Base-by-base conservation (phyloP, 345 rosid species). In the Trapa incisa region DNA sequence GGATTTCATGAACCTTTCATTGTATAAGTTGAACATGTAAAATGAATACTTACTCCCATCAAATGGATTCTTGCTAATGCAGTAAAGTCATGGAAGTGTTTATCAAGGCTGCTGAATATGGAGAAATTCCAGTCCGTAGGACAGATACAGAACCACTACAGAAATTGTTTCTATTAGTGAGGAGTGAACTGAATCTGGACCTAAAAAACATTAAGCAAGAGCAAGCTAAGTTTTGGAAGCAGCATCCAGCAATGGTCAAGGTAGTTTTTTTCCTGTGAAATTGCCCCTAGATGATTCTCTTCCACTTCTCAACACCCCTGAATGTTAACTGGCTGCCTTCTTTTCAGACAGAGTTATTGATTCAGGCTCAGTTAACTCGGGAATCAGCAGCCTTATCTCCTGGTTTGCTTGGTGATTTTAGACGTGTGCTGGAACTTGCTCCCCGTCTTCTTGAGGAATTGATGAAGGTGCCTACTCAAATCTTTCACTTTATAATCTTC, bases 51-150 rank as follows among this genome's bases (percentile, higher is more conserved):
- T 8, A 58, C 35, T 8, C 63, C 1, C 61, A 65, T 67, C 73
- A 53, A 64, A 4, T 47, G 6, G 64, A 50, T 9, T 58, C 47
- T 62, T 78, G 68, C 60, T 61, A 65, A 42, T 72, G 68, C 88
- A 94, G 99, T 87, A 94, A 91, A 84, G 97, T 94, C 53, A 94
- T 94, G 99, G 97, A 94, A 73, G 97, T 94, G 70, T 94, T 94
- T 76, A 87, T 74, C 54, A 94, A 91, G 83, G 97, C 99, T 75
- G 96, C 97, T 73, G 99, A 94, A 78, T 91, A 86, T 72, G 81
- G 86, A 88, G 99, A 94, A 83, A 86, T 89, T 78, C 97, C 96
- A 65, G 96, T 94, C 71, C 97, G 96, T 72, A 89, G 97, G 80
- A 87, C 89, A 39, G 96, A 94, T 29, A 84, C 87, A 70, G 99